Evolutionary conservation across 2,329 filamentous ascomycete genomes (phyloP), one percentile per base, ranked within the genome.

Genomic region (Mollisiaceae sp.): DNA sequence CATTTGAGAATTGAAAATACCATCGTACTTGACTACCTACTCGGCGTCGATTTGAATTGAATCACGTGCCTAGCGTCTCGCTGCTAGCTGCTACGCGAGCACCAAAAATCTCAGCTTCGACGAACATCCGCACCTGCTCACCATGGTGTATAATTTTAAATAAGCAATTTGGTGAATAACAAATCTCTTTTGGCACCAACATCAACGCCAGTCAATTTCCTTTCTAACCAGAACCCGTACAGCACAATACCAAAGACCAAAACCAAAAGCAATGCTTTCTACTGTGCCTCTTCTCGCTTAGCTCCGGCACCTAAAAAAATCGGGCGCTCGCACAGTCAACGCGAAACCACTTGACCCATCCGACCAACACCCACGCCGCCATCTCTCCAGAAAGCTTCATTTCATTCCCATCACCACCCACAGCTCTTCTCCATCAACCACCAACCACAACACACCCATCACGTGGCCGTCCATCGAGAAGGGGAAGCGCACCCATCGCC

Each of bases 231-330:
- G 8, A 47, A 20, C 27, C 6, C 27, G 27, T 32, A 32, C 27
- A 32, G 27, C 27, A 32, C 27, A 32, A 32, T 32, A 32, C 27
- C 27, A 12, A 18, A 41, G 12, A 14, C 39, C 2, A 9, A 41
- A 41, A 9, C 3, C 27, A 22, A 6, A 47, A 47, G n/a, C 52
- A 3, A 36, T 52, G 20, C 47, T 20, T 36, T n/a, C 22, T 32
- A 32, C 27, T 32, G 27, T 32, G 27, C 27, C 27, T 3, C 43
- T 56, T 18, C 27, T 55, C 55, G 20, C 55, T 59, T 59, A 35
- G n/a, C 32, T 55, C 35, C n/a, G 6, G 56, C 56, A 41, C 56
- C 56, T 22, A 41, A 59, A 59, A 59, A 41, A 41, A n/a, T 11
- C 24, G 11, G 24, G 18, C 32, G 12, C n/a, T 8, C 14, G 15